A percentile compares a stretch with the other conserved stretches of the same genome.
These are phyloP conservation scores for Persicaria tinctoria DNA, from an alignment of 148 eudicot species.

Conservation along the genomic window DNA sequence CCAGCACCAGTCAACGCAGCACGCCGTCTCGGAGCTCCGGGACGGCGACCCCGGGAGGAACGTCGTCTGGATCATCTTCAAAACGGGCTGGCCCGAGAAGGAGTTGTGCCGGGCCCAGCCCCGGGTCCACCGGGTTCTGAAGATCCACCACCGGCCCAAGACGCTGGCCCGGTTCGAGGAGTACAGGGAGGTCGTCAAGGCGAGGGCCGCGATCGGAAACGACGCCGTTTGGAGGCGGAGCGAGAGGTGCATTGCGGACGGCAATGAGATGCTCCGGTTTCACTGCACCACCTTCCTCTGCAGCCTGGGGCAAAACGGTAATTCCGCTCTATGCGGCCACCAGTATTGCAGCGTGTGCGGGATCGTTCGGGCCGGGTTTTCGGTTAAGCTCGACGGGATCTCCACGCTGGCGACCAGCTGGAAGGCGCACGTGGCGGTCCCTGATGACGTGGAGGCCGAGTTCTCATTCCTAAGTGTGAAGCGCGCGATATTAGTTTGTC, in stretches of 20 bases:
- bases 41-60: slow-evolving; percentile 77
- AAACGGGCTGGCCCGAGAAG: slow-evolving; percentile 52
- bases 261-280: slow-evolving; percentile 71
- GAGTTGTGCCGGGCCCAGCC: background rate
- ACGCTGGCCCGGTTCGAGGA: slow-evolving; percentile 61
- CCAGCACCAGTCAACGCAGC: slow-evolving; percentile 49
- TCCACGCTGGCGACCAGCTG: slow-evolving; percentile 62
- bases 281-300: slow-evolving; percentile 67
- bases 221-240: slow-evolving; percentile 25
- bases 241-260: slow-evolving; percentile 76
- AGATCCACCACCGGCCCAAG: slow-evolving; percentile 56
- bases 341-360: slow-evolving; percentile 76
- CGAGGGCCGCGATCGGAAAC: slow-evolving; percentile 26
- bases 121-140: slow-evolving; percentile 35
- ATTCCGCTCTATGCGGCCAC: slow-evolving; percentile 46
- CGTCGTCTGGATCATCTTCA: slow-evolving; percentile 62
- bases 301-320: slow-evolving; percentile 61
- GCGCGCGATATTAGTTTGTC: slow-evolving; percentile 72
- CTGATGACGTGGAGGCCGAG: slow-evolving; percentile 75
- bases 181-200: slow-evolving; percentile 57
- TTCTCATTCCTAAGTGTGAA: slow-evolving; percentile 67
- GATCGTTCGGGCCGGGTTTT: slow-evolving; percentile 64
- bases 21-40: slow-evolving; percentile 70
- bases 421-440: slow-evolving; percentile 68
- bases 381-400: slow-evolving; percentile 70